These are phyloP conservation scores for Ophiocordyceps camponoti-saundersi DNA, from an alignment of 2,329 filamentous ascomycete genomes.

Conservation along the genomic window DNA sequence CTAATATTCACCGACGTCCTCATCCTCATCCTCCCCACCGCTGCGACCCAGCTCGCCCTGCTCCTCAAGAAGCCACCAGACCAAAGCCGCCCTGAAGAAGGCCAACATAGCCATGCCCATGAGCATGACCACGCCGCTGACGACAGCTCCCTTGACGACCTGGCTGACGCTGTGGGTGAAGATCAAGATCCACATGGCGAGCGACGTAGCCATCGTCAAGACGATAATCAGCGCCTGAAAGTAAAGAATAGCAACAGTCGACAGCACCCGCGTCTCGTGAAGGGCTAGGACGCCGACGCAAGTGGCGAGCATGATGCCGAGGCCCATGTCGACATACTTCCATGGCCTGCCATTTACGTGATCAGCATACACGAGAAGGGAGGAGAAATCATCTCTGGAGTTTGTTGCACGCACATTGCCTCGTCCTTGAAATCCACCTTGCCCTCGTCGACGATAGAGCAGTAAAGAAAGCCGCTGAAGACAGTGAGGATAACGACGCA, in stretches of 20 bases:
- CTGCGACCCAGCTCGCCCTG: not conserved
- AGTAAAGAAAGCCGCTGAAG: not conserved
- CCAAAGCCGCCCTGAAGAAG: slow-evolving; percentile 11
- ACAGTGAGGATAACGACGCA: not conserved
- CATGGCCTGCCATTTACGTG: slow-evolving; percentile 9
- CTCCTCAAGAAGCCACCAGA: slow-evolving; percentile 10
- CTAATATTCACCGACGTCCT: not conserved
- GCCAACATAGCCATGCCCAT: slow-evolving; percentile 11
- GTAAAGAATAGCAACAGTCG: slow-evolving; percentile 9
- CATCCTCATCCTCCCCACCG: not conserved
- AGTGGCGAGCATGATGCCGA: slow-evolving; percentile 7
- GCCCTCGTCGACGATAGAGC: not conserved
- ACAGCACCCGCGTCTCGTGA: slow-evolving; percentile 11
- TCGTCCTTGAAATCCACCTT: not conserved
- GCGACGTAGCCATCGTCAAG: slow-evolving; percentile 6
- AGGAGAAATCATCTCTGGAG: too few species aligned
- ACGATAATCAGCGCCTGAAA: slow-evolving; percentile 10
- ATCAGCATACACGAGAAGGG: not conserved
- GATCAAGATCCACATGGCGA: slow-evolving; percentile 8
- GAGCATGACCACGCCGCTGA: slow-evolving; percentile 11
- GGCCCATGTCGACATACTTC: slow-evolving; percentile 7
- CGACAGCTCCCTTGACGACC: slow-evolving; percentile 9
- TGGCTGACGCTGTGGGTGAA: slow-evolving; percentile 7
- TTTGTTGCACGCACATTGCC: not conserved
- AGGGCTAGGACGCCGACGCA: slow-evolving; percentile 8